Percentiles rank a stretch among this genome's conserved stretches.
Conservation (phyloP, 1,284 basidiomycete genomes). For the Sporisorium iseilematis-ciliati region DNA sequence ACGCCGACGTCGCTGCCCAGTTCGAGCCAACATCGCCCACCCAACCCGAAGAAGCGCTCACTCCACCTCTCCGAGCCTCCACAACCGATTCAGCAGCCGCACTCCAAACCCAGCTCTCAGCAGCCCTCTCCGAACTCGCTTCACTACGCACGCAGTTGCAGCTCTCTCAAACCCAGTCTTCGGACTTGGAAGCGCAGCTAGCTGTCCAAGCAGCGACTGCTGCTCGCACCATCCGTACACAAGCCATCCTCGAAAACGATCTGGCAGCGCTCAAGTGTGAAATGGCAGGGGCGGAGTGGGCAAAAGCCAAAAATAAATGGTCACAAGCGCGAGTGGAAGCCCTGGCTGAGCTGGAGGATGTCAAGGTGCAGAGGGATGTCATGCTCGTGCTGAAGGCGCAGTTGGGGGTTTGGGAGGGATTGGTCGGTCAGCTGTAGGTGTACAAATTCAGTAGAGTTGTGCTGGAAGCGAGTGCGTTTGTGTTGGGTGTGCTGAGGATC, state of each 20-base stretch:
- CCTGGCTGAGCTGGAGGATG: conserved; percentile 32
- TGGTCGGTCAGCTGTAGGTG: conserved; percentile 8
- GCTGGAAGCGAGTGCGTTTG: no score
- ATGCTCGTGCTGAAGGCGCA: conserved; percentile 25
- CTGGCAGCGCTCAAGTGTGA: conserved; percentile 2
- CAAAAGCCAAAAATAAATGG: conserved; percentile 19
- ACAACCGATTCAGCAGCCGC: background rate
- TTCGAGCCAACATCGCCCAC: background rate
- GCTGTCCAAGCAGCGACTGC: background rate
- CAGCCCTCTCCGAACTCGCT: conserved; percentile 8
- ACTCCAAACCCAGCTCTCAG: conserved; percentile 13
- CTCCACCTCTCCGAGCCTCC: background rate
- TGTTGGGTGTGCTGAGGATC: no score
- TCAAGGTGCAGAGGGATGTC: conserved; percentile 29
- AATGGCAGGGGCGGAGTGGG: conserved; percentile 25
- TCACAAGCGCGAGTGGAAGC: conserved; percentile 21
- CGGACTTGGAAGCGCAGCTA: conserved; percentile 12
- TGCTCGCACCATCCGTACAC: background rate
- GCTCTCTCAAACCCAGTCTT: conserved; percentile 8
- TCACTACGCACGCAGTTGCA: conserved; percentile 11
- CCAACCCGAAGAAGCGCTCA: background rate
- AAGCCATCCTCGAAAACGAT: conserved; percentile 7
- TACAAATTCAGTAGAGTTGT: background rate
- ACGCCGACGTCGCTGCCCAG: background rate
- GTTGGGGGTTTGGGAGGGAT: conserved; percentile 23